These are phyloP conservation scores for Globisporangium viniferum DNA, from an alignment of 352 stramenopile genomes.

Conservation along the genomic window DNA sequence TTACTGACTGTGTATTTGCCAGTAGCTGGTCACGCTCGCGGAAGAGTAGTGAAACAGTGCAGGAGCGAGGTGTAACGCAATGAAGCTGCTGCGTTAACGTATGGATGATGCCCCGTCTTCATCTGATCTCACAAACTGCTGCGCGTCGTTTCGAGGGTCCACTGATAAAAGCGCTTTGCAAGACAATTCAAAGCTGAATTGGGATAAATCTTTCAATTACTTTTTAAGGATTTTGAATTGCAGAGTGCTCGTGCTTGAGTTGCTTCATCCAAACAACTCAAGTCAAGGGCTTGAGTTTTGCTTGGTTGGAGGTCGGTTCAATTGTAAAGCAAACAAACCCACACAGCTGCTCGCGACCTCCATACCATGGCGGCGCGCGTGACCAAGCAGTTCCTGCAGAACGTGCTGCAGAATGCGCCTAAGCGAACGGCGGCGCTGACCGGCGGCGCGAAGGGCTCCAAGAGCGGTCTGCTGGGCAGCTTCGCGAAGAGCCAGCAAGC, in stretches of 20 bases:
- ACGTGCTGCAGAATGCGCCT: conserved; percentile 30
- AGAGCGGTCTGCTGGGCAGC: background rate
- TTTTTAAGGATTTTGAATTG: background rate
- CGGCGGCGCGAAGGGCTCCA: conserved; percentile 3
- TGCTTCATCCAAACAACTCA: background rate
- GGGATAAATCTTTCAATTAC: background rate
- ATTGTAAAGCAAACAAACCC: no score
- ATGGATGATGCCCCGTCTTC: background rate
- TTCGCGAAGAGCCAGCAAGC: conserved; percentile 16
- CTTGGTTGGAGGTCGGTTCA: no score
- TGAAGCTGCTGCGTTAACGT: background rate
- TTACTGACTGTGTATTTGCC: background rate
- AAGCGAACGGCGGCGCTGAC: conserved; percentile 8
- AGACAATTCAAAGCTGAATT: conserved; percentile 13
- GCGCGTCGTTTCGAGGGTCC: conserved; percentile 4
- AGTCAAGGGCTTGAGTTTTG: no score
- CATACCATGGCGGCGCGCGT: conserved; percentile 42
- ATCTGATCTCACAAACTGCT: background rate
- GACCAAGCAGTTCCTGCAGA: conserved; percentile 75
- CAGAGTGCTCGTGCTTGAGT: no score
- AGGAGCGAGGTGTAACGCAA: background rate
- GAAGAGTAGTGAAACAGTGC: background rate
- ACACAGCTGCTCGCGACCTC: no score
- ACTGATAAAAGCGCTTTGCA: background rate
- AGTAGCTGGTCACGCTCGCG: background rate